Evolutionary conservation across 352 stramenopile genomes (phyloP).

Genomic region (Globisporangium canariense): DNA sequence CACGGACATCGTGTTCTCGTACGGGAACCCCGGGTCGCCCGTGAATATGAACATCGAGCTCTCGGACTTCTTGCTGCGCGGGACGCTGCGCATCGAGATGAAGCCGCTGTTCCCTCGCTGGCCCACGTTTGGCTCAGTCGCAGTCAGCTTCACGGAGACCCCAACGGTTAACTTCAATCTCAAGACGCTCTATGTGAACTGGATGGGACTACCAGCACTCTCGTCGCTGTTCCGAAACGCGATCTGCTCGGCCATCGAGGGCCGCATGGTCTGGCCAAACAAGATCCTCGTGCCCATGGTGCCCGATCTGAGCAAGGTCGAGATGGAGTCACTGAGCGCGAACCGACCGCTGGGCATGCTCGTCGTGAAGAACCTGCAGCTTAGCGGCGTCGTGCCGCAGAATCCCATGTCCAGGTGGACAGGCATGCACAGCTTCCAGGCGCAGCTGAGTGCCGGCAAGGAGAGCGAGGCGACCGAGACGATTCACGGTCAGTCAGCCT

Average conservation of each 20-base stretch:
- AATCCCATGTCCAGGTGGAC: constrained; percentile 32
- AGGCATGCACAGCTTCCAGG: constrained; percentile 30
- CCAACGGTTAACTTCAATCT: constrained; percentile 46
- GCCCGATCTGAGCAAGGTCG: constrained; percentile 42
- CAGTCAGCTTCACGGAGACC: constrained; percentile 41
- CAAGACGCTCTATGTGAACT: constrained; percentile 37
- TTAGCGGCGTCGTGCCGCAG: constrained; percentile 25
- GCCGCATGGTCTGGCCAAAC: constrained; percentile 37
- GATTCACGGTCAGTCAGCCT: constrained; percentile 22
- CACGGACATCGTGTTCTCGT: constrained; percentile 42
- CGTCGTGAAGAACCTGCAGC: constrained; percentile 29
- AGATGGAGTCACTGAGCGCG: constrained; percentile 35
- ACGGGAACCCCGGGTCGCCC: constrained; percentile 29
- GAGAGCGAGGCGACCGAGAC: constrained; percentile 26
- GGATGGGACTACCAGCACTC: constrained; percentile 41
- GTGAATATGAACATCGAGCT: constrained; percentile 39
- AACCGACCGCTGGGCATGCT: constrained; percentile 44
- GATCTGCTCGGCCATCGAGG: constrained; percentile 34
- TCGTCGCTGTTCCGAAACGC: constrained; percentile 40
- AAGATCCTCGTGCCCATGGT: constrained; percentile 42
- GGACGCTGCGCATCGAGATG: constrained; percentile 37
- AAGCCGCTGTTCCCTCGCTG: constrained; percentile 47
- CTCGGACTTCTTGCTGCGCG: constrained; percentile 40
- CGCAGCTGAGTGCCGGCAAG: constrained; percentile 29
- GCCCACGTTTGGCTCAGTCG: constrained; percentile 37